These are phyloP conservation scores for Teratosphaeria nubilosa DNA, from an alignment of 2,329 filamentous ascomycete genomes.

Conservation along the genomic window DNA sequence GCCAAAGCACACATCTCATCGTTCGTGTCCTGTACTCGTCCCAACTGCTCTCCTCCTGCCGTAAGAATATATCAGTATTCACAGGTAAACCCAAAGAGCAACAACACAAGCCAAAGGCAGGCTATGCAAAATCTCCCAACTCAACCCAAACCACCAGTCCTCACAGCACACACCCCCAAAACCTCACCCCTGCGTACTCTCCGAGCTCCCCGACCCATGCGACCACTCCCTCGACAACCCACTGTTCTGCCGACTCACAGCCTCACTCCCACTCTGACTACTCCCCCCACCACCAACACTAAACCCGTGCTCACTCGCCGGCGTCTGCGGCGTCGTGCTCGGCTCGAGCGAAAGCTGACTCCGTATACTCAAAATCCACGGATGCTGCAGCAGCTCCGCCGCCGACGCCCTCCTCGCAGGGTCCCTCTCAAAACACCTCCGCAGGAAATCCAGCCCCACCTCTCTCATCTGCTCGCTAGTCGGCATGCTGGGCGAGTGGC, in stretches of 20 bases:
- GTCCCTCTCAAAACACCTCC: constrained; percentile 76
- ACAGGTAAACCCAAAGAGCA: background rate
- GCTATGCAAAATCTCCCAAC: background rate
- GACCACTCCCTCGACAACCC: background rate
- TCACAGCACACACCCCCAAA: background rate
- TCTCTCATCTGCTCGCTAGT: constrained; percentile 72
- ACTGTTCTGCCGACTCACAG: constrained; percentile 4
- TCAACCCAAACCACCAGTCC: background rate
- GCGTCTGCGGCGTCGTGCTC: constrained; percentile 35
- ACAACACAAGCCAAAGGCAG: background rate
- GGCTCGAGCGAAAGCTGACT: constrained; percentile 39
- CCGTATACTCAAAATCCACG: constrained; percentile 59
- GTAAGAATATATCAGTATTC: background rate
- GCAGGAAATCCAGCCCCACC: constrained; percentile 77
- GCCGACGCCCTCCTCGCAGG: constrained; percentile 69
- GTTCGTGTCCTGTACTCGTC: background rate
- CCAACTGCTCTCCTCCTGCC: background rate
- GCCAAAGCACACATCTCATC: background rate
- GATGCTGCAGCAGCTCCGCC: constrained; percentile 82
- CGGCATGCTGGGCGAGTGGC: constrained; percentile 82
- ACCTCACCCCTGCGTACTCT: background rate
- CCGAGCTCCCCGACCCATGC: background rate
- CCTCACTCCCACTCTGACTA: background rate
- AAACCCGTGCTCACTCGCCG: constrained; percentile 17
- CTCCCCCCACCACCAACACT: background rate